A percentile compares a stretch with the other conserved stretches of the same genome.
Evolutionary conservation across 176 grass and related monocot genomes (phyloP).

Genomic region (Melocanna baccifera): DNA sequence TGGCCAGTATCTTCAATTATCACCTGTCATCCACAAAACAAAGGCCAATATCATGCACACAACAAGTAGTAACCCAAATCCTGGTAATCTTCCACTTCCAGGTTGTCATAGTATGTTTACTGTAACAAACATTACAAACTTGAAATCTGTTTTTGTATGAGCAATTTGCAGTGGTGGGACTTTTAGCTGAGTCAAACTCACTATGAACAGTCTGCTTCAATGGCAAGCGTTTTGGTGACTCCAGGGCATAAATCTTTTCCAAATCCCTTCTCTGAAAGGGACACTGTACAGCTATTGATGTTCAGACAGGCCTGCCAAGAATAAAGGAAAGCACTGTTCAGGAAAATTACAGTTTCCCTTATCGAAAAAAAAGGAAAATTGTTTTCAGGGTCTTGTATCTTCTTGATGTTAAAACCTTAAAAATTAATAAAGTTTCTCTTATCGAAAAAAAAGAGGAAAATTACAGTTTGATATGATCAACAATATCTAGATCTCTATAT

Average conservation of each 20-base stretch:
- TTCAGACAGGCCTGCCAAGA: slow-evolving; percentile 66
- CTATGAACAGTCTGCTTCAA: slow-evolving; percentile 70
- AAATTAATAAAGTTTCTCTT: too few species aligned
- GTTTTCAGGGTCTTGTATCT: too few species aligned
- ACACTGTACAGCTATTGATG: slow-evolving; percentile 51
- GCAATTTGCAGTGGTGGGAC: not conserved
- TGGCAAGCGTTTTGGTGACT: slow-evolving; percentile 70
- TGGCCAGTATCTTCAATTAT: not conserved
- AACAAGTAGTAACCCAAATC: not conserved
- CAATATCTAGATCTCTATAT: slow-evolving; percentile 21
- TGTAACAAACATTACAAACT: not conserved
- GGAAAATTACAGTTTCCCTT: not conserved
- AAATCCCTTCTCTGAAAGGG: slow-evolving; percentile 59
- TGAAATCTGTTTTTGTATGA: not conserved
- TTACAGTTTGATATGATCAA: slow-evolving; percentile 1
- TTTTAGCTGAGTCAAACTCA: not conserved
- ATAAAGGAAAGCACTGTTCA: slow-evolving; percentile 25
- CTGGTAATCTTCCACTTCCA: not conserved
- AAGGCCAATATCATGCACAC: not conserved
- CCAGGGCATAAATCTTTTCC: slow-evolving; percentile 55
- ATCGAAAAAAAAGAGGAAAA: too few species aligned
- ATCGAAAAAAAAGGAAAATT: too few species aligned
- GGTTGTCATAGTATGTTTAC: not conserved
- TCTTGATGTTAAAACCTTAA: too few species aligned
- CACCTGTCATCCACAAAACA: not conserved